Percentiles rank a stretch among this genome's conserved stretches.
These are phyloP conservation scores for Aethionema arabicum DNA, from an alignment of 345 rosid genomes.

Conservation along the genomic window DNA sequence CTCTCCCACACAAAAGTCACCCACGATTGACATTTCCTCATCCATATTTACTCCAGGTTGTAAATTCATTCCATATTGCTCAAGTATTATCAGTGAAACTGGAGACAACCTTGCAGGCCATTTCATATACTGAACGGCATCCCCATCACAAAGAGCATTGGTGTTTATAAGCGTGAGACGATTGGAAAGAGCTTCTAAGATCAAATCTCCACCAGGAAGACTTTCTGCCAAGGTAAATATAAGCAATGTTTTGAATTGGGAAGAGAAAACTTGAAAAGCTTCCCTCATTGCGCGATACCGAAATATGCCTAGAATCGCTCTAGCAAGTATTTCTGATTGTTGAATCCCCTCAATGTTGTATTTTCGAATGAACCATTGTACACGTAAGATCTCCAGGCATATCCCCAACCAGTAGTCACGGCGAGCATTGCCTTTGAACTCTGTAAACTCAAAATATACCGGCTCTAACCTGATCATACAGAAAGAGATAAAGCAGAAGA, in stretches of 20 bases:
- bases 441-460: constrained; percentile 85
- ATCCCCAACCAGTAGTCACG: constrained; percentile 91
- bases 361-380: constrained; percentile 65
- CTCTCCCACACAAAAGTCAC: constrained; percentile 82
- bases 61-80: constrained; percentile 59
- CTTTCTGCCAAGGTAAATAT: constrained; percentile 88
- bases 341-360: constrained; percentile 62
- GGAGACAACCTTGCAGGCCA: constrained; percentile 53
- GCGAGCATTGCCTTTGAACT: constrained; percentile 87
- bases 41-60: constrained; percentile 47
- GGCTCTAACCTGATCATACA: constrained; percentile 62
- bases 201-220: constrained; percentile 82
- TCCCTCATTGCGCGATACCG: constrained; percentile 82
- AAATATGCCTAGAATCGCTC: constrained; percentile 71
- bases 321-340: constrained; percentile 65
- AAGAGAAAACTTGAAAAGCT: constrained; percentile 69
- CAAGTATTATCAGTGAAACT: constrained; percentile 56
- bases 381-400: constrained; percentile 76
- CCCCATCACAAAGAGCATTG: constrained; percentile 35
- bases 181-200: constrained; percentile 66
- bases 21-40: constrained; percentile 42
- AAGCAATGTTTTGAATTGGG: constrained; percentile 76
- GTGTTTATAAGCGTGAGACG: constrained; percentile 54
- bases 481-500: constrained; percentile 22
- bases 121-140: constrained; percentile 44